Evolutionary conservation across 2,329 filamentous ascomycete species (phyloP), one percentile per base, ranked within the genome.

Genomic region (Neopestalotiopsis clavispora): DNA sequence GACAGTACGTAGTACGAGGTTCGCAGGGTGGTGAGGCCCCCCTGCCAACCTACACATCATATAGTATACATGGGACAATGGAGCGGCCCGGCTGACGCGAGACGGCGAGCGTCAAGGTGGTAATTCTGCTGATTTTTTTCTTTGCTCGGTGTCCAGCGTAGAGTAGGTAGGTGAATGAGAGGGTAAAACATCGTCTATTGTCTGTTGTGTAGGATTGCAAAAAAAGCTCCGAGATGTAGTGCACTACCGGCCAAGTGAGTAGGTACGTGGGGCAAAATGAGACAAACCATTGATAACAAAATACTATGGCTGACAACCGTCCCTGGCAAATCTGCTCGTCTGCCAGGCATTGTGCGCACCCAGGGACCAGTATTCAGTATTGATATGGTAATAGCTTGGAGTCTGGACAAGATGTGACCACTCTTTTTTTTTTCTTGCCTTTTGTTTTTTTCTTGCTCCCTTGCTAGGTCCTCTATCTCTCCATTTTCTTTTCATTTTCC

Each of bases 401-500:
- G 17, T 20, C 45, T 52, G 9, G 45, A 52, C 17, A 17, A 20
- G 63, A 66, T 38, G 52, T 66, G 63, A 66, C 13, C 30, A 42
- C 23, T 59, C 9, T 30, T 52, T 20, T 52, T 10, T 52, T 10
- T 52, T 52, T 52, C 9, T 52, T 52, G 2, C 6, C 17, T 52
- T 20, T 6, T 20, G 4, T n/a, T 52, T 52, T 52, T 52, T 52
- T 52, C 45, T 52, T 52, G 23, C 45, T 9, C 45, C 20, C 45
- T n/a, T 52, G 14, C n/a, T 2, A 10, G 34, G 10, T 38, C 34
- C 34, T 38, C 34, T 38, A 7, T 10, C 34, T 10, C 34, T 38
- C 34, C 34, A 38, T 38, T 38, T 17, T 52, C 17, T 52, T 52
- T 52, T 52, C 45, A 66, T 20, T 66, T 58, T n/a, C 57, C 6